Evolutionary conservation across 2,329 filamentous ascomycete genomes (phyloP), one percentile per base, ranked within the genome.

Genomic region (Penicillium sp.): DNA sequence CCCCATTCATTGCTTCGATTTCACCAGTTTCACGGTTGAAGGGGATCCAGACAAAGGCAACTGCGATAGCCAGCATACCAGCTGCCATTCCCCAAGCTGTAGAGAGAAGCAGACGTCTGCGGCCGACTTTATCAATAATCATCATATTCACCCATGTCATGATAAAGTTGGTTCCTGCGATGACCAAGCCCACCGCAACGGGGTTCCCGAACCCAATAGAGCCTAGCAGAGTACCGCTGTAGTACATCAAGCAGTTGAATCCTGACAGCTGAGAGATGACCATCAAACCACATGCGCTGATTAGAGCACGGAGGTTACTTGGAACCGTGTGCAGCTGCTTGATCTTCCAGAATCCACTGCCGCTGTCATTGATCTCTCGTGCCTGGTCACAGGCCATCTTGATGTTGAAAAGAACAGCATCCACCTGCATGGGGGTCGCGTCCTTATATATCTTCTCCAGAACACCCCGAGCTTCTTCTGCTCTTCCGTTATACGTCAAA

Each of bases 281-380:
- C 77, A 81, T 81, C n/a, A 80, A 60, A n/a, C 76, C 74, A 48
- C 78, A 81, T 2, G 76, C 78, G 34, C 70, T 66, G 32, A 79
- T 61, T 12, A 80, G 64, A 10, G 77, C 76, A 9, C 78, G 71
- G 15, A 64, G 48, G 17, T 65, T 66, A 23, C 55, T 53, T 4
- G 59, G 60, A 40, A 77, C 68, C 10, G 68, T 66, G 49, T 80
- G 76, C 20, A 81, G 73, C 57, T 78, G 73, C 61, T 77, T 78
- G 49, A 79, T 65, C 8, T 75, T 68, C 58, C 69, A 75, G 64
- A 74, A 75, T 3, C 63, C 57, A 17, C 70, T 72, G 52, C 75
- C 76, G n/a, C 69, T 71, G 9, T 71, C 68, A 47, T 70, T 72
- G 8, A 75, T 62, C 7, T 66, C 57, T 23, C 75, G 74, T 4